These are phyloP conservation scores for Diaporthe citrichinensis DNA, from an alignment of 2,329 filamentous ascomycete genomes.

Conservation along the genomic window DNA sequence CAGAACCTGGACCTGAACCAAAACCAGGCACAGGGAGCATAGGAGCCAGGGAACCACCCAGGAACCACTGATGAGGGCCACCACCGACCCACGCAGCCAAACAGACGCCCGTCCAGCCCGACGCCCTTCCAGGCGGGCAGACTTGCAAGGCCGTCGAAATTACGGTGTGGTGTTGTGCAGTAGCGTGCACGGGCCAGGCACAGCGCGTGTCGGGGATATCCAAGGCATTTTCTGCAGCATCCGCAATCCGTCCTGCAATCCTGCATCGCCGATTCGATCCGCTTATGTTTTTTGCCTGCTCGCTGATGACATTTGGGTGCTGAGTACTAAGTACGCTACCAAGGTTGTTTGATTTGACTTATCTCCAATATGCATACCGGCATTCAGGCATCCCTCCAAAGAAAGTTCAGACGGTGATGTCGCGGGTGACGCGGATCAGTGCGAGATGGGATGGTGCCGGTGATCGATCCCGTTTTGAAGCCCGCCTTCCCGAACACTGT, in stretches of 20 bases:
- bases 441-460: slow-evolving; percentile 5
- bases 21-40: background rate
- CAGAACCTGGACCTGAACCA: slow-evolving; percentile 6
- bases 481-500: background rate
- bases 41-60: slow-evolving; percentile 5
- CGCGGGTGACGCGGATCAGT: slow-evolving; percentile 21
- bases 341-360: slow-evolving; percentile 5
- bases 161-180: slow-evolving; percentile 35
- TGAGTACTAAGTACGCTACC: background rate
- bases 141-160: background rate
- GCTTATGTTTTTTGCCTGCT: background rate
- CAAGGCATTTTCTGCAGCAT: slow-evolving; percentile 4
- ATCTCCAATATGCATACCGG: background rate
- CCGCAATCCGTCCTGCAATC: slow-evolving; percentile 15
- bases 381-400: slow-evolving; percentile 2
- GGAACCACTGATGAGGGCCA: slow-evolving; percentile 12
- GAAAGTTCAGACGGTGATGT: slow-evolving; percentile 28
- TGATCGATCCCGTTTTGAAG: background rate
- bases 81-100: background rate
- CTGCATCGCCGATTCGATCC: slow-evolving; percentile 19
- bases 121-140: slow-evolving; percentile 3
- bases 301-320: slow-evolving; percentile 5
- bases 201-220: slow-evolving; percentile 12
- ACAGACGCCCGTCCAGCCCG: background rate
- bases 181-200: slow-evolving; percentile 31